Base-by-base conservation (phyloP, 2,329 filamentous ascomycete genomes). In the Paracoccidioides lutzii region DNA sequence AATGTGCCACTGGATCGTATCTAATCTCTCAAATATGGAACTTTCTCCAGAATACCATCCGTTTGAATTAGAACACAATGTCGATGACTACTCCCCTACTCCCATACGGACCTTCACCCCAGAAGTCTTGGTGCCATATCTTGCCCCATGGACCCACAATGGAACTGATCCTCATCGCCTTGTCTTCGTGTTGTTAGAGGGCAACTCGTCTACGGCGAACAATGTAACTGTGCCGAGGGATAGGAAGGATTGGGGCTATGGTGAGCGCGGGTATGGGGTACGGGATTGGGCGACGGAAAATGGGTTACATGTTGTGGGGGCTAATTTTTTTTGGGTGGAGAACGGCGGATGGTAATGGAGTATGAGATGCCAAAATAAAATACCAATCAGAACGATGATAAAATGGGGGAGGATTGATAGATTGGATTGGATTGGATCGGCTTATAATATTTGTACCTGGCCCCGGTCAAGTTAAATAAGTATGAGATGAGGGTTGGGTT, bases 111-210 rank as follows among this genome's bases (percentile, higher is more conserved):
- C 9, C 10, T 45, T 56, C n/a, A 57, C 30, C 41, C 56, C 28
- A 41, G 54, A 37, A 45, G 53, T 44, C 33, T 14, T 56, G 32
- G 57, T 58, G 52, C 63, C 68, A 57, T 81, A 80, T 61, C 76
- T 79, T 60, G 71, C 78, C 4, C 80, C 80, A 0, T 73, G 72
- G 5, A 79, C 80, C 35, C 80, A 79, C 0, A 67, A 72, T 5
- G 77, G 78, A 66, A 81, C 79, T 0, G 78, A 78, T 2, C 75
- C 76, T 61, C 79, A 82, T 61, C 71, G 80, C 54, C 82, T 82
- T 63, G 76, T 82, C 3, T 79, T 81, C 59, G 67, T 80, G 4
- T 70, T 78, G 5, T 69, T 81, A 56, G 73, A 66, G 53, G 70
- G 68, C 1, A 61, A 66, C 65, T 60, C 74, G 68, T 12, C 64